Evolutionary conservation across 1,284 basidiomycete genomes (phyloP).

Genomic region (Naganishia albida): DNA sequence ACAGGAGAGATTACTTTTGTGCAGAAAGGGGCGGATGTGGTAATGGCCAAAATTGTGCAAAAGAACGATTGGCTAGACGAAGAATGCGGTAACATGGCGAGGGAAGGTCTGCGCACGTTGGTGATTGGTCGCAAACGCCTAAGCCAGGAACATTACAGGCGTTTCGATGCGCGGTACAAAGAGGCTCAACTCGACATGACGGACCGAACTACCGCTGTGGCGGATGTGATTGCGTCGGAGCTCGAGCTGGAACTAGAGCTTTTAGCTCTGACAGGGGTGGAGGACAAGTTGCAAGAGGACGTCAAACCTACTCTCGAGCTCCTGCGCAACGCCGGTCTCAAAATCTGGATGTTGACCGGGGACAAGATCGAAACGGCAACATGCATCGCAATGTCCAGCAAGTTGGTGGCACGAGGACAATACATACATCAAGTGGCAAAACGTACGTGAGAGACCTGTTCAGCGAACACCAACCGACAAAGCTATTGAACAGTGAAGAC

Average conservation of each 20-base stretch:
- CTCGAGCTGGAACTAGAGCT: slow-evolving; percentile 90
- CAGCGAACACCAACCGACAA: not conserved
- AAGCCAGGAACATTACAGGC: slow-evolving; percentile 66
- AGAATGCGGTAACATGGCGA: slow-evolving; percentile 97
- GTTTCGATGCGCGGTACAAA: slow-evolving; percentile 75
- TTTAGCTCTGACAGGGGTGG: slow-evolving; percentile 92
- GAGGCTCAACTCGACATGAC: slow-evolving; percentile 75
- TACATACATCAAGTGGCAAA: slow-evolving; percentile 98
- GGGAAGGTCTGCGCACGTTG: slow-evolving; percentile 91
- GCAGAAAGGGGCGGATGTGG: slow-evolving; percentile 96
- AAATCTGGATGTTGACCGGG: slow-evolving; percentile 99
- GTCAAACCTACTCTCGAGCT: slow-evolving; percentile 92
- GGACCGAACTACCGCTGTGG: slow-evolving; percentile 78
- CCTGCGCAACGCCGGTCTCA: slow-evolving; percentile 92
- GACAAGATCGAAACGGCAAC: slow-evolving; percentile 99
- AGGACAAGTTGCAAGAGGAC: slow-evolving; percentile 97
- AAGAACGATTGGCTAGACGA: slow-evolving; percentile 99
- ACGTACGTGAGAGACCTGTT: slow-evolving; percentile 59
- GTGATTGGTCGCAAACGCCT: slow-evolving; percentile 85
- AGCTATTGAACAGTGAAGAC: slow-evolving; percentile 66
- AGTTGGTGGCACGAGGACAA: slow-evolving; percentile 91
- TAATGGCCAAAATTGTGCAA: slow-evolving; percentile 92
- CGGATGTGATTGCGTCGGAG: slow-evolving; percentile 68
- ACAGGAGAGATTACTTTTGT: slow-evolving; percentile 82
- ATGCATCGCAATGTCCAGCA: slow-evolving; percentile 96